Percentiles rank a stretch among this genome's conserved stretches.
phyloP scores from a whole-genome alignment of 2,329 filamentous ascomycete species.

The Lachnellula suecica region DNA sequence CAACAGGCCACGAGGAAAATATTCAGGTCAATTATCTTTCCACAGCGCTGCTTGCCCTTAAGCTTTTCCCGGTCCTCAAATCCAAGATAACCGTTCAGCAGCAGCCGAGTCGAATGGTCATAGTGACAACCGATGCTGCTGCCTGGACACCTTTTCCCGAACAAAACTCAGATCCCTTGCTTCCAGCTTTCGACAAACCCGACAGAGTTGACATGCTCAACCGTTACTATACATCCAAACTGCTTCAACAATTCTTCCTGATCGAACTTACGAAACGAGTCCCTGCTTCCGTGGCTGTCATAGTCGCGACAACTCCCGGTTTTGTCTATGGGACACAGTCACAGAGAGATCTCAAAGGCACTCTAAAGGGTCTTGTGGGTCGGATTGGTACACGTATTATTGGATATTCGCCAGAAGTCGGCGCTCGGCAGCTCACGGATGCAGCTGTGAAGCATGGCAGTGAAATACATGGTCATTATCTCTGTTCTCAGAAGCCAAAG shows the following conservation, averaged over 20 bases:
- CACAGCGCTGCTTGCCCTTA: constrained; percentile 21
- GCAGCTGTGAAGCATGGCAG: not conserved
- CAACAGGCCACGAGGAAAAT: constrained; percentile 38
- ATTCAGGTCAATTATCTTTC: constrained; percentile 36
- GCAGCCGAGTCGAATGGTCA: not conserved
- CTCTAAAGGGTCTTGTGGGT: not conserved
- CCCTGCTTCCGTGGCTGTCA: constrained; percentile 4
- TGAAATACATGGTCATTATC: constrained; percentile 10
- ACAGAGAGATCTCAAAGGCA: not conserved
- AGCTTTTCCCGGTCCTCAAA: constrained; percentile 28
- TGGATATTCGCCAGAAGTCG: constrained; percentile 3
- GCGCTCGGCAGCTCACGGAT: constrained; percentile 6
- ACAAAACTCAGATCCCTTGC: not conserved
- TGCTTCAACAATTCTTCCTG: constrained; percentile 12
- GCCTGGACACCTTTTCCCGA: not conserved
- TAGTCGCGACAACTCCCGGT: constrained; percentile 5
- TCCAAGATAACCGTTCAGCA: not conserved
- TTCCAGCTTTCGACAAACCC: constrained; percentile 2
- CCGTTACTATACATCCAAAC: constrained; percentile 5
- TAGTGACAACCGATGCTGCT: not conserved
- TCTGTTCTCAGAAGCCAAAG: constrained; percentile 5
- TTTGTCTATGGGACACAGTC: constrained; percentile 1
- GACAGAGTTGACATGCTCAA: constrained; percentile 1
- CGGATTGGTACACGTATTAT: constrained; percentile 1
- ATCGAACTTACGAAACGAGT: constrained; percentile 7